phyloP scores from a whole-genome alignment of 306 rosid species.

The Vicia sativa region DNA sequence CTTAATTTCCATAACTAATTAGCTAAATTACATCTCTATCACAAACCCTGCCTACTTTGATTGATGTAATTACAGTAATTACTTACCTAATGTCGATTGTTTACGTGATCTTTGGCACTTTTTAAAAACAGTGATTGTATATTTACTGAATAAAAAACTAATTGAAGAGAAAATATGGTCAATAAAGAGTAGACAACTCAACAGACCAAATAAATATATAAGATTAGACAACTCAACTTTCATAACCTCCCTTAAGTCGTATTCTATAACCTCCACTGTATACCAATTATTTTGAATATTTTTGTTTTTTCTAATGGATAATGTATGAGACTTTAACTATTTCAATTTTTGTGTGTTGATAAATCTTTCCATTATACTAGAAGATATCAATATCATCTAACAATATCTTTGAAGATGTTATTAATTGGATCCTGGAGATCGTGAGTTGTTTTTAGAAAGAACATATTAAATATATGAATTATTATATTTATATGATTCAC shows the following conservation, averaged over 20 bases:
- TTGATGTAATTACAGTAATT: conserved; percentile 6
- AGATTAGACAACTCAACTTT: background rate
- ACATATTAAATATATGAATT: too few species aligned
- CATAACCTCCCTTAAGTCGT: background rate
- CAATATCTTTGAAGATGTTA: too few species aligned
- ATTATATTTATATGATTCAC: too few species aligned
- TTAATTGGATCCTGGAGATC: too few species aligned
- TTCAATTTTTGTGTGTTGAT: background rate
- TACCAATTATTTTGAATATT: background rate
- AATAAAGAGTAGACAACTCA: conserved; percentile 4
- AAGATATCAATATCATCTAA: too few species aligned
- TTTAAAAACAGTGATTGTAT: background rate
- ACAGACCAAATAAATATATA: background rate
- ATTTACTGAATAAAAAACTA: background rate
- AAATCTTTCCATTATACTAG: background rate
- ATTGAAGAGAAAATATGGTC: background rate
- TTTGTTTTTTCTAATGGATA: background rate
- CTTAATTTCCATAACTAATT: background rate
- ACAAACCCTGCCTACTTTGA: conserved; percentile 2
- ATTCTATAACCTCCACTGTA: background rate
- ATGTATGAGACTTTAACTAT: background rate
- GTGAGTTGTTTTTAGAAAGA: too few species aligned
- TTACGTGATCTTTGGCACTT: background rate
- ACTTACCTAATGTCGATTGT: background rate
- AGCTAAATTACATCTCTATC: background rate